Evolutionary conservation across 352 stramenopile species (phyloP).

Genomic region (Phytophthora sp.): DNA sequence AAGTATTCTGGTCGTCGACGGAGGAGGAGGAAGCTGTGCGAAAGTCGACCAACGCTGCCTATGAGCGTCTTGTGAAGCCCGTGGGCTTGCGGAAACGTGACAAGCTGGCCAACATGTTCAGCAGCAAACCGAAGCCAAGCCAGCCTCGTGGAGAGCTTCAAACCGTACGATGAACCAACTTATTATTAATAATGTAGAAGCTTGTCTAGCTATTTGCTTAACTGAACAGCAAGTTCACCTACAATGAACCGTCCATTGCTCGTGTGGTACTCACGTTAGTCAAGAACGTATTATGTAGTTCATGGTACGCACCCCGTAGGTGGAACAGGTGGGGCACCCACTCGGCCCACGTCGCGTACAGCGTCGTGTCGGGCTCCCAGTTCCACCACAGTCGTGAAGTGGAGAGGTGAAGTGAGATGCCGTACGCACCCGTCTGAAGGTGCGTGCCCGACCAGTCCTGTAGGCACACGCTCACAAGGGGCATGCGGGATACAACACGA

Average conservation of each 20-base stretch:
- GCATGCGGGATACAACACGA: conserved; percentile 38
- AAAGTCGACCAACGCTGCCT: conserved; percentile 24
- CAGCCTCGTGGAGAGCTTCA: no score
- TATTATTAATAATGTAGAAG: no score
- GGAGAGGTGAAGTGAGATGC: conserved; percentile 17
- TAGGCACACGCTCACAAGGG: conserved; percentile 30
- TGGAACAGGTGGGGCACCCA: conserved; percentile 33
- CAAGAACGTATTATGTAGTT: conserved; percentile 41
- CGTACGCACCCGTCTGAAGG: conserved; percentile 2
- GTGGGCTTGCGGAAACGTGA: conserved; percentile 15
- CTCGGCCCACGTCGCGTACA: conserved; percentile 34
- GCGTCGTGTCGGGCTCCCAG: conserved; percentile 34
- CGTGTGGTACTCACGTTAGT: no score
- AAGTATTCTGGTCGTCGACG: no score
- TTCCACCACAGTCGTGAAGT: conserved; percentile 41
- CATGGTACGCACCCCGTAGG: conserved; percentile 29
- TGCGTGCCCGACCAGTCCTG: conserved; percentile 8
- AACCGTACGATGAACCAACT: no score
- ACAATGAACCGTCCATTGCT: no score
- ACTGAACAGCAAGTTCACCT: no score
- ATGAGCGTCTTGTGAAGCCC: conserved; percentile 32
- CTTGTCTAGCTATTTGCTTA: no score
- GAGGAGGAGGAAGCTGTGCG: conserved; percentile 29
- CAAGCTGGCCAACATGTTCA: no score
- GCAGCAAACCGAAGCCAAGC: no score